Percentiles rank a stretch among this genome's conserved stretches.
phyloP scores from a whole-genome alignment of 345 rosid species.

The Toxicodendron radicans region DNA sequence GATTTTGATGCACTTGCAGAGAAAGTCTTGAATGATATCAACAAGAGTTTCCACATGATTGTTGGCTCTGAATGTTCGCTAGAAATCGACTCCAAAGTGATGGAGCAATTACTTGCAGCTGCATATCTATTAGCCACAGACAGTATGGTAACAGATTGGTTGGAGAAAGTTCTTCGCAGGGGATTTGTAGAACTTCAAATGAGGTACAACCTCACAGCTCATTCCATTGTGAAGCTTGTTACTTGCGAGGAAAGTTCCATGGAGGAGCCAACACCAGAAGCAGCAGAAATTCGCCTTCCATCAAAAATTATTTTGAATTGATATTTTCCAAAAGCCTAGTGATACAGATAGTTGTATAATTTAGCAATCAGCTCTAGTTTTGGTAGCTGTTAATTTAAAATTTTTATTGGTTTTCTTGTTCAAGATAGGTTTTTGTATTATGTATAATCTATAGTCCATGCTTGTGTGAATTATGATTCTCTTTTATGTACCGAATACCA shows the following conservation, averaged over 20 bases:
- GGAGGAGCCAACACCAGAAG: constrained; percentile 23
- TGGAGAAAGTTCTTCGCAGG: constrained; percentile 41
- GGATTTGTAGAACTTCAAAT: constrained; percentile 41
- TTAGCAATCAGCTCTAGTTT: constrained; percentile 21
- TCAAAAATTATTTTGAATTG: constrained; percentile 27
- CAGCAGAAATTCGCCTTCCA: constrained; percentile 32
- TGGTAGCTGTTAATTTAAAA: constrained; percentile 25
- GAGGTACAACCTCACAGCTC: constrained; percentile 37
- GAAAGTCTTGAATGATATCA: constrained; percentile 32
- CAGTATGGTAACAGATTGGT: constrained; percentile 42
- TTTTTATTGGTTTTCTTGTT: constrained; percentile 22
- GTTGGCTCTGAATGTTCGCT: constrained; percentile 36
- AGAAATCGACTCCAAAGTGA: constrained; percentile 50
- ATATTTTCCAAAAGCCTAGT: constrained; percentile 14
- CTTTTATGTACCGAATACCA: not conserved
- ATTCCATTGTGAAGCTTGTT: constrained; percentile 44
- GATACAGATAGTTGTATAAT: constrained; percentile 27
- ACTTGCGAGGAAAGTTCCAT: constrained; percentile 18
- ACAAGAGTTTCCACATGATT: constrained; percentile 33
- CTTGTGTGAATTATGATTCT: constrained; percentile 6
- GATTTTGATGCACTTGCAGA: constrained; percentile 53
- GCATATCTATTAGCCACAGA: constrained; percentile 41
- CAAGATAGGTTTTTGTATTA: constrained; percentile 22
- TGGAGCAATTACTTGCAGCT: constrained; percentile 53
- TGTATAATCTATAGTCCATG: constrained; percentile 16